phyloP scores from a whole-genome alignment of 225 moss, liverwort and hornwort species.

The Bryum argenteum region DNA sequence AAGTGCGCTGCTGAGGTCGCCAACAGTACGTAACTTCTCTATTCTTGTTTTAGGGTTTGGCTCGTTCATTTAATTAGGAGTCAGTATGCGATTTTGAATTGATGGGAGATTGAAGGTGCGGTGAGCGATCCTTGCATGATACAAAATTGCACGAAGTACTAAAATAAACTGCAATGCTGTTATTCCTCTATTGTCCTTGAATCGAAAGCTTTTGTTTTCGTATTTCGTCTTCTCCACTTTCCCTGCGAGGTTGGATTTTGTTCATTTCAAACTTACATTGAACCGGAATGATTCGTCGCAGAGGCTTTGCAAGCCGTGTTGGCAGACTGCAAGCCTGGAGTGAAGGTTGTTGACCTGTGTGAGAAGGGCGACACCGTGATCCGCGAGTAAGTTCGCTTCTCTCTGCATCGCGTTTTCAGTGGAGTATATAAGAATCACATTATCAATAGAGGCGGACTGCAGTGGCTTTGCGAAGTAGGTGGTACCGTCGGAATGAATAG shows the following conservation, averaged over 20 bases:
- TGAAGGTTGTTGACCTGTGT: constrained; percentile 92
- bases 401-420: background rate
- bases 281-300: constrained; percentile 26
- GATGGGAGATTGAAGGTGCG: background rate
- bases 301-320: constrained; percentile 96
- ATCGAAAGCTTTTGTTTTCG: background rate
- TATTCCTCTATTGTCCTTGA: background rate
- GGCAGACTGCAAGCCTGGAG: constrained; percentile 78
- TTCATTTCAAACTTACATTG: background rate
- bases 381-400: constrained; percentile 65
- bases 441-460: background rate
- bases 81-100: background rate
- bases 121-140: background rate
- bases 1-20: constrained; percentile 98
- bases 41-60: constrained; percentile 38
- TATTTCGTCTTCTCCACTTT: background rate
- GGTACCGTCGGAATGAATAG: background rate
- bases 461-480: background rate
- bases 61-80: too few relatives aligned
- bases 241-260: background rate
- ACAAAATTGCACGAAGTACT: background rate
- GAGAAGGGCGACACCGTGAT: constrained; percentile 93
- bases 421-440: background rate
- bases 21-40: constrained; percentile 66
- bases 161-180: too few relatives aligned